Base-by-base conservation (phyloP, 2,329 filamentous ascomycete species). In the Pseudocercospora musae region DNA sequence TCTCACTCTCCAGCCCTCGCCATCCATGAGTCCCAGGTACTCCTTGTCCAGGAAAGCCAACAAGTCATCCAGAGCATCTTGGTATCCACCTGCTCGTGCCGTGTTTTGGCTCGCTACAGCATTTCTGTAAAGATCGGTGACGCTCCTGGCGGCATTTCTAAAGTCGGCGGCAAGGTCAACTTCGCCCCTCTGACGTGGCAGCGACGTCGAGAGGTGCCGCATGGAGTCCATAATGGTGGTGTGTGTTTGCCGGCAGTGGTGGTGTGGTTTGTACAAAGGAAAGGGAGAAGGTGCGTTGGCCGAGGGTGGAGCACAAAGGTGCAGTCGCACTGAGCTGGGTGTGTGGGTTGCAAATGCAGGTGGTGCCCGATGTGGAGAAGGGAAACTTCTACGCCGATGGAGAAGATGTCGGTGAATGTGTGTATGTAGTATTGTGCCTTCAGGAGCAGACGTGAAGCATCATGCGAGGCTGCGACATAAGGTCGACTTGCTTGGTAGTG, bases 81-180 rank as follows among this genome's bases (percentile, higher is more conserved):
- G 93, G 71, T 97, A 98, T 25, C 95, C 95, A 42, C 93, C 89
- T 56, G 85, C 80, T 55, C 91, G 87, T 52, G 92, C 87, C 71
- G 88, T 88, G 55, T 88, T 83, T 74, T 95, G 88, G 54, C 91
- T 90, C 31, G 87, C 83, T 11, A 91, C 89, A 2, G 94, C 94
- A 42, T 89, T 93, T 78, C 96, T 97, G 81, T 98, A 98, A 13
- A 99, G 87, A 73, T 96, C 96, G 53, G 95, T 98, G 59, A 98
- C 93, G 5, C 92, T 96, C 33, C 97, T 83, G 20, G 95, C 95
- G 33, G 95, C 95, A 15, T 90, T 87, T 77, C 92, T 95, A 83
- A 99, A 99, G 62, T 91, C 89, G 70, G 94, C 89, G 62, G 97
- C 86, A 53, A 97, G 86, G 73, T 81, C 63, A 65, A 71, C 49